Percentiles rank a stretch among this genome's conserved stretches.
phyloP scores from a whole-genome alignment of 148 eudicot species.

The Silene latifolia region DNA sequence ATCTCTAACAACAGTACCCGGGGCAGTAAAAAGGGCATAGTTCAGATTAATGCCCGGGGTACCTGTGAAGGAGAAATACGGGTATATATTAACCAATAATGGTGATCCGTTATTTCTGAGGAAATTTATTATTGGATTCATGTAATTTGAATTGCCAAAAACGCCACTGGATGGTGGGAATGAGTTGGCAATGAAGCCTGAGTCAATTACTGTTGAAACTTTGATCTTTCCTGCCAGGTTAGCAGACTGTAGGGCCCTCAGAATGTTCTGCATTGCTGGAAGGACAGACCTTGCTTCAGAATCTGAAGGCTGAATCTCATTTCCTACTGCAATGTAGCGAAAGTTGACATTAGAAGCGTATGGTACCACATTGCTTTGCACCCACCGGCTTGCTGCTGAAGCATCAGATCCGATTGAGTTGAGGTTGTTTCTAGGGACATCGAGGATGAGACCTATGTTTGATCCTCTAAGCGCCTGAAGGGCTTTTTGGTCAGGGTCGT shows the following conservation, averaged over 20 bases:
- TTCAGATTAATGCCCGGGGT: slow-evolving; percentile 19
- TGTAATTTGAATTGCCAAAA: slow-evolving; percentile 23
- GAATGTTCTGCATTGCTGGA: slow-evolving; percentile 48
- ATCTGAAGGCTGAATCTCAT: slow-evolving; percentile 34
- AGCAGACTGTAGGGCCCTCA: slow-evolving; percentile 31
- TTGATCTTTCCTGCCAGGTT: slow-evolving; percentile 31
- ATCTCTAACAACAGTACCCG: slow-evolving; percentile 31
- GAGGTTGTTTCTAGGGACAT: slow-evolving; percentile 35
- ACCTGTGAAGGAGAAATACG: slow-evolving; percentile 33
- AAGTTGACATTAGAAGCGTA: slow-evolving; percentile 38
- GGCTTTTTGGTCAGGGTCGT: slow-evolving; percentile 31
- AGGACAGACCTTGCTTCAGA: slow-evolving; percentile 32
- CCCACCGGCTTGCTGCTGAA: slow-evolving; percentile 36
- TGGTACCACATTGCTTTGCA: slow-evolving; percentile 34
- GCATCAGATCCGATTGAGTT: slow-evolving; percentile 31
- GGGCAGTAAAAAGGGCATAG: slow-evolving; percentile 44
- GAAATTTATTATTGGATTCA: slow-evolving; percentile 38
- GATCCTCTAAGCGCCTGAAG: slow-evolving; percentile 43
- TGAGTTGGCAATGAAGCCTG: slow-evolving; percentile 13
- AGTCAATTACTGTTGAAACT: slow-evolving; percentile 37
- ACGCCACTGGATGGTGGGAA: slow-evolving; percentile 36
- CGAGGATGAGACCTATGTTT: slow-evolving; percentile 41
- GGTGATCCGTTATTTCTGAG: slow-evolving; percentile 30
- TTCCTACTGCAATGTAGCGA: slow-evolving; percentile 54
- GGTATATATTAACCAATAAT: slow-evolving; percentile 41